A percentile compares a stretch with the other conserved stretches of the same genome.
Evolutionary conservation across 345 rosid species (phyloP).

Genomic region (Hibiscus mutabilis): DNA sequence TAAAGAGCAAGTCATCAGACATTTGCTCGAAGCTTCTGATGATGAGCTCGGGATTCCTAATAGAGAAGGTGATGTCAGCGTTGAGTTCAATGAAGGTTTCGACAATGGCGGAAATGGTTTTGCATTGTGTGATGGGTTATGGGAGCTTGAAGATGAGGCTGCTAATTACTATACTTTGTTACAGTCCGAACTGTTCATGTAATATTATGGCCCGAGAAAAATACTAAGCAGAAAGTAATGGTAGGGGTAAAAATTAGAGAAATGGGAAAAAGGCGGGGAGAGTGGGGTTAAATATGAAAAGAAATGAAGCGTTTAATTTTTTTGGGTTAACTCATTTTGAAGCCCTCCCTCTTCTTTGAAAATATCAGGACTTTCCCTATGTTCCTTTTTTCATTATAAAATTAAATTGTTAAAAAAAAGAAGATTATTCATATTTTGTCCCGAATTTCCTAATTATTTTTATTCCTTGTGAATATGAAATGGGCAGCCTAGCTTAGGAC

Average conservation of each 20-base stretch:
- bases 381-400: neutral
- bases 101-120: conserved; percentile 29
- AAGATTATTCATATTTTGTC: neutral
- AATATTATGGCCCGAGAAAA: conserved; percentile 5
- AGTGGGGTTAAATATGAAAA: neutral
- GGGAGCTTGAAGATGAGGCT: conserved; percentile 75
- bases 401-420: neutral
- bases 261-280: neutral
- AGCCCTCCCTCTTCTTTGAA: neutral
- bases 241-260: conserved; percentile 11
- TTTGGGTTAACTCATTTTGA: conserved; percentile 18
- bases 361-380: neutral
- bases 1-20: conserved; percentile 55
- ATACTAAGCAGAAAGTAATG: neutral
- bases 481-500: too few species aligned
- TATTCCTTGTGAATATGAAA: too few species aligned
- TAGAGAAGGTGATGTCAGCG: conserved; percentile 9
- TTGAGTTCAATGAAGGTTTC: conserved; percentile 10
- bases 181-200: conserved; percentile 59
- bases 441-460: neutral
- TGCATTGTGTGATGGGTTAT: conserved; percentile 42
- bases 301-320: conserved; percentile 4
- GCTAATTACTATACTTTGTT: conserved; percentile 56
- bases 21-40: conserved; percentile 74
- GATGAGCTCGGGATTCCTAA: conserved; percentile 87